Evolutionary conservation across 495 filamentous ascomycete species (phyloP), one percentile per base, ranked within the genome.

Genomic region (Oleoguttula mirabilis): DNA sequence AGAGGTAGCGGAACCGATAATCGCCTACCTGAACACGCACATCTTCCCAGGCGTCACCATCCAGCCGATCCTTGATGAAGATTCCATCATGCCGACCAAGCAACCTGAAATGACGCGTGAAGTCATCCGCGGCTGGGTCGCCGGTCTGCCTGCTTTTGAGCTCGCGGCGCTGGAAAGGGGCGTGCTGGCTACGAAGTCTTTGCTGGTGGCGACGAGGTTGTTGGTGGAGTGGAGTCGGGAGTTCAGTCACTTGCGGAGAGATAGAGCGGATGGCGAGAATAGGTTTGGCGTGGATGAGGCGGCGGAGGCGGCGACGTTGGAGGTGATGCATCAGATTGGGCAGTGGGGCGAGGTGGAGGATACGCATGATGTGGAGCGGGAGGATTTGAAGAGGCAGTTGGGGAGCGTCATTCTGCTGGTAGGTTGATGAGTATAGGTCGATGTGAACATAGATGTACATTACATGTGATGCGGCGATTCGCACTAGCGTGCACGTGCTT

Each of bases 271-370:
- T 45, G 52, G 23, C 19, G 47, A 47, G 28, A 50, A 54, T 48
- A 46, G 39, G 39, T 84, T 76, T 55, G 79, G 77, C 0, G 67
- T 79, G 1, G 74, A 78, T 40, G 72, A 93, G 56, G 88, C 87
- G 12, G 77, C 83, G 3, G 65, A 74, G 59, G 76, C 85, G 19
- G 77, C 79, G 3, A 92, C 74, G 48, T 50, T 90, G 16, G 90
- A 98, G 68, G 84, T 94, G 14, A 69, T 71, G 48, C 95, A 84
- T 80, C 90, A 98, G 71, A 93, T 81, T 4, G 66, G 75, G 12
- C 72, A 77, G 65, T 96, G 90, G 87, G 90, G 90, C 1, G 87
- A 92, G 66, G 90, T 98, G 3, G 92, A 98, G 62, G 90, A 98
- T 64, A 93, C 87, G 30, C 92, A 98, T 63, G 90, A 98, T 74